A percentile compares a stretch with the other conserved stretches of the same genome.
phyloP scores from a whole-genome alignment of 352 stramenopile genomes.

The Globisporangium echinulatum region DNA sequence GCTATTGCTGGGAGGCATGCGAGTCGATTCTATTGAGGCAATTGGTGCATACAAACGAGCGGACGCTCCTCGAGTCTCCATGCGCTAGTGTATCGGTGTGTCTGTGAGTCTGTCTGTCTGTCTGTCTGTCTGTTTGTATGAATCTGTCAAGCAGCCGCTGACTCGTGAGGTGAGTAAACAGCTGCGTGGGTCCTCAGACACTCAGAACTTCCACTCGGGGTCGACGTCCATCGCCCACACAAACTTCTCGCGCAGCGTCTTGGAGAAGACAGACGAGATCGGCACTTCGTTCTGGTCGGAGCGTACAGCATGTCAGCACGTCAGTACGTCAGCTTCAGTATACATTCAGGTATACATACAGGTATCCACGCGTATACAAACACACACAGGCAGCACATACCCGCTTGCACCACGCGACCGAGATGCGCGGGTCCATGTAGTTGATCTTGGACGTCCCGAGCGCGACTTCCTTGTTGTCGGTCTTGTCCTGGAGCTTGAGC shows the following conservation, averaged over 20 bases:
- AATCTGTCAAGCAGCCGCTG: too few species aligned
- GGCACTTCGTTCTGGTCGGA: constrained; percentile 88
- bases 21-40: not conserved
- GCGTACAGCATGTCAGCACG: too few species aligned
- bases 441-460: constrained; percentile 99
- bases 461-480: constrained; percentile 99
- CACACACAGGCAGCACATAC: constrained; percentile 63
- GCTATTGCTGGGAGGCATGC: not conserved
- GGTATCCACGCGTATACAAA: not conserved
- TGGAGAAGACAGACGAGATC: constrained; percentile 98
- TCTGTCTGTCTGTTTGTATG: not conserved
- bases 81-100: not conserved
- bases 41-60: not conserved
- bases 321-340: constrained; percentile 1
- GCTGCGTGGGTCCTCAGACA: not conserved
- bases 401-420: constrained; percentile 98
- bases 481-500: constrained; percentile 96
- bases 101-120: not conserved
- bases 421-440: constrained; percentile 99
- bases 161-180: not conserved
- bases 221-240: constrained; percentile 99
- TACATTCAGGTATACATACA: not conserved
- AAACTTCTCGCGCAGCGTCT: constrained; percentile 98
- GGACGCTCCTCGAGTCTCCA: too few species aligned
- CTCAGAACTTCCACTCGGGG: constrained; percentile 94